Evolutionary conservation across 306 rosid genomes (phyloP), one percentile per base, ranked within the genome.

Genomic region (Dalbergia cochinchinensis): DNA sequence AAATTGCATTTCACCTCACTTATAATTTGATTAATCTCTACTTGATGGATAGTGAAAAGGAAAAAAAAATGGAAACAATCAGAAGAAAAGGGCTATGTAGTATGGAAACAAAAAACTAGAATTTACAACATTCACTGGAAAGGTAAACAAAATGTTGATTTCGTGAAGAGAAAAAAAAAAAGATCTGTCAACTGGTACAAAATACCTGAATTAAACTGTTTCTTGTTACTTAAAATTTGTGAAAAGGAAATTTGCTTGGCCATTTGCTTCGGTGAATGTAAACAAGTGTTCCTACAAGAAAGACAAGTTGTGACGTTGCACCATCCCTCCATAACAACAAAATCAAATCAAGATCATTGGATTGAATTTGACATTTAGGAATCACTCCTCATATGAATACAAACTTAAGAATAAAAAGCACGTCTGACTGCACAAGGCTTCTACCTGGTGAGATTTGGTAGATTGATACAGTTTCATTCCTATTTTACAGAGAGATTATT

Each of bases 281-380:
- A 79, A n/a, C n/a, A n/a, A n/a, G 82, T 78, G 47, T 44, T 91
- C 87, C 83, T 90, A 14, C 98, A 98, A n/a, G 47, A 47, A 58
- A 89, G 97, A 83, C 99, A 95, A 54, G 88, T 88, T n/a, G n/a
- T n/a, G n/a, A n/a, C n/a, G n/a, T 4, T 90, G 87, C 99, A 95
- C 99, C 99, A 95, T 80, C 92, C 98, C 68, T 98, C 99, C 99
- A 98, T 97, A 93, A 73, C 79, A 68, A 42, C 63, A 79, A n/a
- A 79, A 67, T 31, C 8, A 62, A 61, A 35, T 48, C 13, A 81
- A 54, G n/a, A n/a, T n/a, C n/a, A n/a, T n/a, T 42, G 60, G 60
- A 16, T 6, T 65, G 61, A 45, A 33, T 26, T 63, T n/a, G 62
- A 5, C 35, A 47, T 75, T 19, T 15, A 75, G 61, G 18, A 45